Conservation (phyloP, 2,329 filamentous ascomycete species). For the Cercospora brassicicola region DNA sequence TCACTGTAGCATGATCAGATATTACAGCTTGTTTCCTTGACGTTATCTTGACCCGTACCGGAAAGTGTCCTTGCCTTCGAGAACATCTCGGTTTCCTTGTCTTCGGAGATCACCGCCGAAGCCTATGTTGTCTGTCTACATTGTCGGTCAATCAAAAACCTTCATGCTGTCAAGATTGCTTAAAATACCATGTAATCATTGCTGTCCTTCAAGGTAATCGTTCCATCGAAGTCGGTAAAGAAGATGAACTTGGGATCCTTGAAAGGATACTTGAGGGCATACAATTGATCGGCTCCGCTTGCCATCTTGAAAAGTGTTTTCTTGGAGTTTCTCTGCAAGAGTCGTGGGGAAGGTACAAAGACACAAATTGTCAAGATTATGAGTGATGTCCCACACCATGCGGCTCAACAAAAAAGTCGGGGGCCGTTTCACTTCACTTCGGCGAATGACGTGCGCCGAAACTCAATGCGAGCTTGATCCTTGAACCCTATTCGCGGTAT, state of each 20-base stretch:
- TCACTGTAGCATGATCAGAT: conserved; percentile 52
- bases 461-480: conserved; percentile 2
- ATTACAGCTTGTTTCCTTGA: background rate
- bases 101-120: conserved; percentile 72
- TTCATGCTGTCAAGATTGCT: background rate
- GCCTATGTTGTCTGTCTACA: conserved; percentile 85
- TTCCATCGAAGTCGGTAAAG: conserved; percentile 98
- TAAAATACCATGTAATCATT: conserved; percentile 63
- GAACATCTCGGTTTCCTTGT: conserved; percentile 72
- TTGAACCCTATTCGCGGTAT: background rate
- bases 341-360: background rate
- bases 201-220: conserved; percentile 75
- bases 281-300: conserved; percentile 38
- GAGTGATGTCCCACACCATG: conserved; percentile 7
- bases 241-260: conserved; percentile 85
- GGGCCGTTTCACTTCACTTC: conserved; percentile 8
- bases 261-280: conserved; percentile 48
- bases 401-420: conserved; percentile 18
- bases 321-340: background rate
- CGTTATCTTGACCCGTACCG: conserved; percentile 47
- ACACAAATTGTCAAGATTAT: background rate
- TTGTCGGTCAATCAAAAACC: conserved; percentile 57
- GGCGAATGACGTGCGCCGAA: conserved; percentile 6
- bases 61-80: conserved; percentile 70
- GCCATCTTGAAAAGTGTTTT: conserved; percentile 12